phyloP scores from a whole-genome alignment of 495 filamentous ascomycete genomes.

The Massariosphaeria phaeospora region DNA sequence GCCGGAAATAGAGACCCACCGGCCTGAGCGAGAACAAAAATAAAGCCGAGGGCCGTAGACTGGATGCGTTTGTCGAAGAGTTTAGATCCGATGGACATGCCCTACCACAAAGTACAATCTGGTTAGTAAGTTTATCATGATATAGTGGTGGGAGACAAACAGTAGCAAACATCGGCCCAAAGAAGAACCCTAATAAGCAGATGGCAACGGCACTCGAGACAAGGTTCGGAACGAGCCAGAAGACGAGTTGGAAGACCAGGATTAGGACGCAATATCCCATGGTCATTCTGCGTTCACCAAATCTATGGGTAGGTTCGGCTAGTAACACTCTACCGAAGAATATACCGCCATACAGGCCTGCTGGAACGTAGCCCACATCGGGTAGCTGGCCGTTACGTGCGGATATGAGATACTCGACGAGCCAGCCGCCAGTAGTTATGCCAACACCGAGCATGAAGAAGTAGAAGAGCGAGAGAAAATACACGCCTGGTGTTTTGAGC shows the following conservation, averaged over 20 bases:
- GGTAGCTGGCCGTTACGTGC: slow-evolving; percentile 35
- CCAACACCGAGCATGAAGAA: slow-evolving; percentile 30
- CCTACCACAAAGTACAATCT: background rate
- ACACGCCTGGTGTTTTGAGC: slow-evolving; percentile 19
- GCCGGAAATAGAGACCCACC: slow-evolving; percentile 29
- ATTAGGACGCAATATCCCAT: slow-evolving; percentile 50
- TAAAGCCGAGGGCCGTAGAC: slow-evolving; percentile 20
- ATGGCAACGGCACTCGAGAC: slow-evolving; percentile 18
- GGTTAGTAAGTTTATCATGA: background rate
- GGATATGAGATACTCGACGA: slow-evolving; percentile 31
- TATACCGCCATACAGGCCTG: slow-evolving; percentile 23
- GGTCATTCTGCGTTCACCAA: slow-evolving; percentile 50
- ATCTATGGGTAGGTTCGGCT: slow-evolving; percentile 51
- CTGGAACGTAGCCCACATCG: slow-evolving; percentile 26
- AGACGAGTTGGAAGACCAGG: slow-evolving; percentile 54
- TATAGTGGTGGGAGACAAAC: slow-evolving; percentile 3
- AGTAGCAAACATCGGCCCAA: slow-evolving; percentile 30
- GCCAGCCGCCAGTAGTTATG: slow-evolving; percentile 32
- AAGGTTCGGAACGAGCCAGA: slow-evolving; percentile 46
- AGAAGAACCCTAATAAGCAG: slow-evolving; percentile 21
- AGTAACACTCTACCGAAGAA: slow-evolving; percentile 48
- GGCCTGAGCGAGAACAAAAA: slow-evolving; percentile 33
- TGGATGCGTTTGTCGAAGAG: slow-evolving; percentile 12
- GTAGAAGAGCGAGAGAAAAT: slow-evolving; percentile 24
- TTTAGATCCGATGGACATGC: slow-evolving; percentile 27